Conservation (phyloP, 2,329 filamentous ascomycete species). For the Trichothecium roseum region DNA sequence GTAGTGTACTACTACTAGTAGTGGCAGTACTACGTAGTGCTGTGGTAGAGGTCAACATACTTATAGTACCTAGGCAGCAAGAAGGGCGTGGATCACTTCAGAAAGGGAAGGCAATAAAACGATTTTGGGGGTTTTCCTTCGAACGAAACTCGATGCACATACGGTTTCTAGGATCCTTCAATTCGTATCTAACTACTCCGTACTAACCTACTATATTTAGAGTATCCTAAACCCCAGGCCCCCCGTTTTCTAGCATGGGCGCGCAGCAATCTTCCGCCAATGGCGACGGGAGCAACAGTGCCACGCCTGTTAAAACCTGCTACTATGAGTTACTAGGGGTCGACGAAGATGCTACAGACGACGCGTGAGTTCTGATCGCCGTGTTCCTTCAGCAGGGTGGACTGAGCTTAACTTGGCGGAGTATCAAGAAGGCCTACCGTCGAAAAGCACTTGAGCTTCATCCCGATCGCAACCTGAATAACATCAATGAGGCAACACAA, state of each 20-base stretch:
- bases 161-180: no score
- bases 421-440: slow-evolving; percentile 88
- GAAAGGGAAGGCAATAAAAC: no score
- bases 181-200: no score
- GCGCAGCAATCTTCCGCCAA: slow-evolving; percentile 42
- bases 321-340: slow-evolving; percentile 81
- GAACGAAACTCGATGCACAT: no score
- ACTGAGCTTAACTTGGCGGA: slow-evolving; percentile 20
- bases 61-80: no score
- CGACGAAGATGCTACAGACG: slow-evolving; percentile 61
- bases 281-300: slow-evolving; percentile 15
- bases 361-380: slow-evolving; percentile 50
- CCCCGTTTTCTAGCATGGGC: slow-evolving; percentile 36
- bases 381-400: neutral
- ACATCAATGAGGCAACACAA: slow-evolving; percentile 72
- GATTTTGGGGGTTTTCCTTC: no score
- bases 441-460: slow-evolving; percentile 86
- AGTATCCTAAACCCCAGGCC: no score
- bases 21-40: no score
- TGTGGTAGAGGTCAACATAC: no score
- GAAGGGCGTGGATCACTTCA: no score
- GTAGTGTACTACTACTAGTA: no score
- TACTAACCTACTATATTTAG: no score
- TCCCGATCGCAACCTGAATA: slow-evolving; percentile 84
- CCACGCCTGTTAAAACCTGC: slow-evolving; percentile 47